Evolutionary conservation across 805 yeast genomes (phyloP).

Genomic region (Henningerozyma blattae): DNA sequence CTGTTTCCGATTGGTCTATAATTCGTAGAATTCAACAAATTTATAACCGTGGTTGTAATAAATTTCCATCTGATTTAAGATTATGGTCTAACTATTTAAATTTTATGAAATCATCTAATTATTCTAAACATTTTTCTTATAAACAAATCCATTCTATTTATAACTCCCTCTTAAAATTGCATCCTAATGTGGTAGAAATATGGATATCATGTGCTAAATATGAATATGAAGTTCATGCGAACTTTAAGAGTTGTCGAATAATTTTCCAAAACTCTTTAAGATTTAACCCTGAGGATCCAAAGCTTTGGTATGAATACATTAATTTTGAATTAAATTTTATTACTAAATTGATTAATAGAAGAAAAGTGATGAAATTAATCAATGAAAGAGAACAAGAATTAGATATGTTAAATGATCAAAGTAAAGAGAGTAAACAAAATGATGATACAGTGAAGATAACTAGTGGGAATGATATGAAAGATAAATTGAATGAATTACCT

Average conservation of each 20-base stretch:
- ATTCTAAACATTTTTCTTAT: slow-evolving; percentile 42
- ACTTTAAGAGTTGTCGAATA: slow-evolving; percentile 79
- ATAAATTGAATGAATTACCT: slow-evolving; percentile 61
- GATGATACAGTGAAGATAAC: slow-evolving; percentile 32
- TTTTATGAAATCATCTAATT: slow-evolving; percentile 42
- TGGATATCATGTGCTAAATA: slow-evolving; percentile 95
- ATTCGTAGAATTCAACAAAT: slow-evolving; percentile 69
- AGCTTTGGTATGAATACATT: slow-evolving; percentile 76
- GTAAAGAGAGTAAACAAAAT: slow-evolving; percentile 21
- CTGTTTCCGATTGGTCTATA: slow-evolving; percentile 81
- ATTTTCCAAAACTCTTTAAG: slow-evolving; percentile 76
- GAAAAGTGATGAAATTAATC: slow-evolving; percentile 68
- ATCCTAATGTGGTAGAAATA: slow-evolving; percentile 80
- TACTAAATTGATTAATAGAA: slow-evolving; percentile 70
- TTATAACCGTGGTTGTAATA: slow-evolving; percentile 69
- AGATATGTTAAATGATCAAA: slow-evolving; percentile 28
- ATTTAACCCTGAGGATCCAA: slow-evolving; percentile 62
- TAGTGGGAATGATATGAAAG: slow-evolving; percentile 43
- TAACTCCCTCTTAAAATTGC: slow-evolving; percentile 66
- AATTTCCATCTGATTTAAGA: slow-evolving; percentile 64
- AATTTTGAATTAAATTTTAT: slow-evolving; percentile 82
- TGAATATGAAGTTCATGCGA: slow-evolving; percentile 81
- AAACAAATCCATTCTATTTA: slow-evolving; percentile 66
- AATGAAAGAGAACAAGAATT: slow-evolving; percentile 60
- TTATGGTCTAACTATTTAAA: slow-evolving; percentile 71